Base-by-base conservation (phyloP, 164 flowering plant species). In the Berberis thunbergii region DNA sequence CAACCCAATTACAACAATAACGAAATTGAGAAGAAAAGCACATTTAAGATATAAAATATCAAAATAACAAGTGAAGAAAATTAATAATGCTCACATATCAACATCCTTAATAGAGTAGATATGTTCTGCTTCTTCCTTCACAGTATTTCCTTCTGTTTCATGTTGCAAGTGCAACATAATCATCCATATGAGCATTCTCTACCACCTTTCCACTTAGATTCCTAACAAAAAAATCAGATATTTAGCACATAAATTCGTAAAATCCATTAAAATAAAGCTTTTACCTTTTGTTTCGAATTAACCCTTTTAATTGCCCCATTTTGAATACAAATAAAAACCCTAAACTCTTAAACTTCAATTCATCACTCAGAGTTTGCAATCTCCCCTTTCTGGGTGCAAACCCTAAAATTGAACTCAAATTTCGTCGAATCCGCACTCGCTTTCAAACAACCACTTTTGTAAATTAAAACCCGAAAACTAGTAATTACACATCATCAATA, bases 91-190 rank as follows among this genome's bases (percentile, higher is more conserved):
- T 83, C 73, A 95, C 99, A 84, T 82, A 56, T 86, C 83, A 6
- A 91, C 81, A 76, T 95, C 99, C 66, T 80, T 79, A 49, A 74
- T 81, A 5, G 97, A 91, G 78, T 91, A 95, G 3, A 84, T 60
- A 70, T 95, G 97, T 75, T 84, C 72, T 2, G 84, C 68, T 62
- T 89, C 97, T 72, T 88, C 91, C 70, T 80, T 81, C 56, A 81
- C 69, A 54, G 79, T 5, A 77, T 81, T 12, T 86, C 86, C 74
- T 71, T 78, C 78, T 78, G 86, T 63, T n/a, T 87, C 87, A 72
- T 80, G 83, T 67, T 89, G 92, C 42, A 95, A 72, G 69, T 91
- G 87, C 54, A 78, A 60, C 39, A 86, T 70, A 71, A 95, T 92
- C 96, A 61, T 85, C 94, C 94, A 95, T 85, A 63, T 85, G 85